These are phyloP conservation scores for Acanthamoeba healyi DNA, from an alignment of 208 protist genomes.

Conservation along the genomic window DNA sequence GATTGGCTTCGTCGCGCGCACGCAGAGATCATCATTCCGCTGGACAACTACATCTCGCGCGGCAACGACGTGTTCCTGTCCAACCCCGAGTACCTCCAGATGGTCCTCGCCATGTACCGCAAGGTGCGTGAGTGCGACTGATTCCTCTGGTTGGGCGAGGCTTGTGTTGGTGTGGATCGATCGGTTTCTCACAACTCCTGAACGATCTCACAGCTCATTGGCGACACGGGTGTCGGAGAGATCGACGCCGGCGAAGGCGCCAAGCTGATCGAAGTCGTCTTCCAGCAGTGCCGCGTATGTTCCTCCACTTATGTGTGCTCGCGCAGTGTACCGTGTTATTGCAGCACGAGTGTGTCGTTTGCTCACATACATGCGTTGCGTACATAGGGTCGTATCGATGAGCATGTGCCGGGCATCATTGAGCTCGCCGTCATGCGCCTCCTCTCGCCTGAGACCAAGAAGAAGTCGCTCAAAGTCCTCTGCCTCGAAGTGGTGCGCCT, in stretches of 20 bases:
- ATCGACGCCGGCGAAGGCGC: conserved; percentile 5
- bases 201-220: not conserved
- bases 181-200: not conserved
- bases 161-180: not conserved
- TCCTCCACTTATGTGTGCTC: not conserved
- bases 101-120: conserved; percentile 51
- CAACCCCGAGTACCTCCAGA: conserved; percentile 39
- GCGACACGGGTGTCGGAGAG: not conserved
- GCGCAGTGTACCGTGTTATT: too few species aligned
- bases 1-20: too few species aligned
- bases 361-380: too few species aligned
- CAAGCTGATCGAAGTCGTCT: conserved; percentile 47
- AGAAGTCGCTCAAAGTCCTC: conserved; percentile 34
- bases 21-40: conserved; percentile 47
- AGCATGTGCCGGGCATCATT: not conserved
- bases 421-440: conserved; percentile 3
- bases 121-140: not conserved
- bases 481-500: conserved; percentile 34
- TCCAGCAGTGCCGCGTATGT: conserved; percentile 50
- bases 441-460: conserved; percentile 40
- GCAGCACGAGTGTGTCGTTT: too few species aligned
- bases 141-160: not conserved
- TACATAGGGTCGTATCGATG: conserved; percentile 12
- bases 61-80: conserved; percentile 30
- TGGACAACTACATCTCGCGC: conserved; percentile 68